Evolutionary conservation across 2,329 filamentous ascomycete species (phyloP).

Genomic region (Colletotrichum filicis): DNA sequence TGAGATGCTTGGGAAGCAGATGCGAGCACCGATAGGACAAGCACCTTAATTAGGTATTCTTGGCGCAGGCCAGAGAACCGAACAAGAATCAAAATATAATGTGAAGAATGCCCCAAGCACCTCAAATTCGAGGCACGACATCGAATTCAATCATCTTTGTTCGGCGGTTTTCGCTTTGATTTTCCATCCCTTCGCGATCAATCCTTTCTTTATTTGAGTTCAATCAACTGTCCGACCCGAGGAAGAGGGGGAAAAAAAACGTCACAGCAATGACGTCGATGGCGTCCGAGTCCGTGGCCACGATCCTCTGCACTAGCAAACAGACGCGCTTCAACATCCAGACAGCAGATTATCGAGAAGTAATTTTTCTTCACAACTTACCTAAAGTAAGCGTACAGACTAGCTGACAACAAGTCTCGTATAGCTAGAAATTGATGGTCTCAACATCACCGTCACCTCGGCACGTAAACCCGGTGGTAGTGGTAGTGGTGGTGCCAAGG

Average conservation of each 20-base stretch:
- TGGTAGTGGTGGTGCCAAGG: conserved; percentile 53
- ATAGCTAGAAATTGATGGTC: conserved; percentile 75
- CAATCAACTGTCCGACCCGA: background rate
- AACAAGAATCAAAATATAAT: background rate
- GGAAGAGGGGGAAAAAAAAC: no score
- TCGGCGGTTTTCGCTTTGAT: background rate
- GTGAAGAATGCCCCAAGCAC: background rate
- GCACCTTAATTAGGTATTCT: background rate
- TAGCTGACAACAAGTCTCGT: background rate
- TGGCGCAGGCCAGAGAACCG: background rate
- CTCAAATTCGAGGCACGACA: background rate
- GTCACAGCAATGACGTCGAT: conserved; percentile 56
- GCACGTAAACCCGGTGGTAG: conserved; percentile 46
- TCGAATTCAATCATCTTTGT: background rate
- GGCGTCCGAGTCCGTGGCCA: conserved; percentile 60
- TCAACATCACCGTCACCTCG: conserved; percentile 74
- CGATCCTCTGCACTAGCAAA: conserved; percentile 72
- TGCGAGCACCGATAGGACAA: background rate
- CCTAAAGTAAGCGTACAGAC: background rate
- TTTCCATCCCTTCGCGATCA: background rate
- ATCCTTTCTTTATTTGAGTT: background rate
- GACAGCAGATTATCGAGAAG: conserved; percentile 66
- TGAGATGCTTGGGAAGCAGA: background rate
- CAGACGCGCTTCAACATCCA: conserved; percentile 74
- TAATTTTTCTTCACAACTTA: conserved; percentile 41